Base-by-base conservation (phyloP, 495 filamentous ascomycete genomes). In the Penicillium psychrofluorescens region DNA sequence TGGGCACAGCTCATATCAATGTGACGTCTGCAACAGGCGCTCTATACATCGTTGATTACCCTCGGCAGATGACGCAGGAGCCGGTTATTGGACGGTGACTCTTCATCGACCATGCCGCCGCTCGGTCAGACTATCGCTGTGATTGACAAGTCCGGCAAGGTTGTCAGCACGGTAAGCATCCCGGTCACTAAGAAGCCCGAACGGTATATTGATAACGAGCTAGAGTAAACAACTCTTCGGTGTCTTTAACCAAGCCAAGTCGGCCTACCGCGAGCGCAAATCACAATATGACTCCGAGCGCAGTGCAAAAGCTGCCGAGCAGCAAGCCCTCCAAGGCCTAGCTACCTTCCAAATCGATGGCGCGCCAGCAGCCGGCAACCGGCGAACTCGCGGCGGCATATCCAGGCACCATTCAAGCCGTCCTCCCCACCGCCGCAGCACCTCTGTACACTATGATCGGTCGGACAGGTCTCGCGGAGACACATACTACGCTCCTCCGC, bases 81-180 rank as follows among this genome's bases (percentile, higher is more conserved):
- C 45, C 31, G 31, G 11, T 16, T 36, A 14, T 56, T 50, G 34
- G 35, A 54, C 56, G 54, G 52, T 34, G 48, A 45, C 40, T 50
- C 33, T 44, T 36, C 22, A 27, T 16, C 33, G 46, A 47, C 32
- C 45, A 72, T 70, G 67, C 66, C 70, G 41, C 70, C 69, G 29
- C 53, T 85, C 28, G 75, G 76, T 41, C 69, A 95, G 68, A 87
- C 88, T 34, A 83, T 95, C 56, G 88, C 88, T 43, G 86, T 95
- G 44, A 80, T 95, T 65, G 90, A 95, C 70, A 86, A 85, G 56
- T 94, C 89, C 46, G 88, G 88, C 45, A 91, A 95, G 74, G 81
- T 94, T 8, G 86, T 95, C 40, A 90, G 83, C 74, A 92, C 85
- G 44, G 88, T 92, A 77, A 64, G 86, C 67, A 41, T 22, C 22